Percentiles rank a stretch among this genome's conserved stretches.
These are phyloP conservation scores for Thermochaetoides thermophila DNA, from an alignment of 495 filamentous ascomycete genomes.

Conservation along the genomic window DNA sequence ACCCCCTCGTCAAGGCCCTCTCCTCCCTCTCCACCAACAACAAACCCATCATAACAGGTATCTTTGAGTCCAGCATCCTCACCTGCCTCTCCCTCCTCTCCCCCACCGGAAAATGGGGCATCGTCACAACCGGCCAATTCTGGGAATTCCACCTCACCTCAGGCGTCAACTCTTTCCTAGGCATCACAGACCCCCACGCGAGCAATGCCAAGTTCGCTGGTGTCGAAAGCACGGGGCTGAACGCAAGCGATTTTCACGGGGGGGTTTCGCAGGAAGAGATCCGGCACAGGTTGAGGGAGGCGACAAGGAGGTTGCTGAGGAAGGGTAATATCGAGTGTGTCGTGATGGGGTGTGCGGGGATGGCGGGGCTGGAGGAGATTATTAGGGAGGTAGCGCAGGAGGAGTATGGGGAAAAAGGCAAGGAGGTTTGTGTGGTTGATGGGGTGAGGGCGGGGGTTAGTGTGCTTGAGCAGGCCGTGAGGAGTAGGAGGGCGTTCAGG, in stretches of 20 bases:
- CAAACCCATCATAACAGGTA: slow-evolving; percentile 51
- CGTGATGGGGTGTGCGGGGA: slow-evolving; percentile 75
- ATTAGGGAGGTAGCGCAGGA: slow-evolving; percentile 55
- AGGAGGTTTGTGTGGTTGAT: slow-evolving; percentile 58
- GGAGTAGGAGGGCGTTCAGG: slow-evolving; percentile 23
- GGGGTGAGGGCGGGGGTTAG: slow-evolving; percentile 68
- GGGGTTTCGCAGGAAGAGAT: slow-evolving; percentile 48
- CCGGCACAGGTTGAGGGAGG: slow-evolving; percentile 47
- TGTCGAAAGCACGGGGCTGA: slow-evolving; percentile 70
- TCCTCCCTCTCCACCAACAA: slow-evolving; percentile 19
- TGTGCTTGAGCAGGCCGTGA: slow-evolving; percentile 44
- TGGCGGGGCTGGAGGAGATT: slow-evolving; percentile 75
- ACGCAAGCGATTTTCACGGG: slow-evolving; percentile 66
- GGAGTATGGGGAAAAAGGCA: slow-evolving; percentile 46
- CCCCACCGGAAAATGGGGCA: slow-evolving; percentile 52
- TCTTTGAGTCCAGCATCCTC: slow-evolving; percentile 68
- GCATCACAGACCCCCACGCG: slow-evolving; percentile 11
- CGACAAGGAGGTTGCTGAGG: slow-evolving; percentile 47
- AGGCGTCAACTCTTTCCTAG: slow-evolving; percentile 45
- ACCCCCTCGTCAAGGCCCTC: slow-evolving; percentile 60
- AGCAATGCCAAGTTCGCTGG: slow-evolving; percentile 45
- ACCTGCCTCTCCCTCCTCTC: slow-evolving; percentile 36
- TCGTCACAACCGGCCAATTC: slow-evolving; percentile 72
- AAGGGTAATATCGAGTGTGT: slow-evolving; percentile 46
- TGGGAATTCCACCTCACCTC: slow-evolving; percentile 61